Base-by-base conservation (phyloP, 2,329 filamentous ascomycete species). In the Xylogone sp. region DNA sequence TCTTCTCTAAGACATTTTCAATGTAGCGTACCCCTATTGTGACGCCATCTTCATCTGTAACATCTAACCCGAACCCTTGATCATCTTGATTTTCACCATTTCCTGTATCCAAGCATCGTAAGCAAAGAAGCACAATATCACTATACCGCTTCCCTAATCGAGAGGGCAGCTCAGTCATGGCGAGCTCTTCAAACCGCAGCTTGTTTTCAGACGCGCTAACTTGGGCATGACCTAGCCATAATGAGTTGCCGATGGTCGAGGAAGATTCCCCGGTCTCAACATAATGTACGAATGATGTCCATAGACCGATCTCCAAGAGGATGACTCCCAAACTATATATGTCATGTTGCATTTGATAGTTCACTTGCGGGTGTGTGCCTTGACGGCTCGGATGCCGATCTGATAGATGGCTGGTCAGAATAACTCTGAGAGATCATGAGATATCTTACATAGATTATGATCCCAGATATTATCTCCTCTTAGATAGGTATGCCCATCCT, bases 251-350 rank as follows among this genome's bases (percentile, higher is more conserved):
- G n/a, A n/a, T n/a, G n/a, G n/a, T n/a, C n/a, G n/a, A n/a, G n/a
- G n/a, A n/a, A n/a, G n/a, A n/a, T n/a, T n/a, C n/a, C n/a, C n/a
- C n/a, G n/a, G n/a, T n/a, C n/a, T n/a, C n/a, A n/a, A n/a, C n/a
- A n/a, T n/a, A n/a, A n/a, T n/a, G n/a, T n/a, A 39, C n/a, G 34
- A 39, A 39, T 16, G 34, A 39, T 39, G 65, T 50, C 75, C 75
- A 78, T 0, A 81, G 54, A 0, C 76, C 77, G 21, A 82, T 70
- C 58, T 82, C 78, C 0, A 82, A 62, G 0, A 82, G 66, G 47
- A 73, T 77, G 0, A 81, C 75, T 0, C 78, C 78, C 0, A 82
- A 68, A 49, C 76, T 78, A 60, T 82, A 82, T 10, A 82, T 75
- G 52, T 82, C 77, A 51, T 46, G 20, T 39, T 54, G 54, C 56